Evolutionary conservation across 345 rosid species (phyloP).

Genomic region (Eucalyptus fibrosa): DNA sequence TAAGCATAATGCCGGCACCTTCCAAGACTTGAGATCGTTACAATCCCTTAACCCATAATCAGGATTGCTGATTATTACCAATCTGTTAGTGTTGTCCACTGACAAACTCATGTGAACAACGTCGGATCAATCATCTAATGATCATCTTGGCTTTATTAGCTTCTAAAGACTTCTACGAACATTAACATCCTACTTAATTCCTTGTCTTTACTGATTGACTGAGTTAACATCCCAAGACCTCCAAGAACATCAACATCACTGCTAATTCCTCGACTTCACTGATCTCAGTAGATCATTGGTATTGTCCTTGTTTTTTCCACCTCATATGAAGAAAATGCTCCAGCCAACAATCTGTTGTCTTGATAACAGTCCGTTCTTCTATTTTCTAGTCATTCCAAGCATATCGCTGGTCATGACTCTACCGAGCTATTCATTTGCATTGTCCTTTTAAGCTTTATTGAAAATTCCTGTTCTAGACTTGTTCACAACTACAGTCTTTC

Average conservation of each 20-base stretch:
- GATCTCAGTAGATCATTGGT: not conserved
- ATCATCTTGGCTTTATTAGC: not conserved
- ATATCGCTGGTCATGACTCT: not conserved
- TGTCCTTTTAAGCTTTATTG: too few species aligned
- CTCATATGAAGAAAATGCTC: not conserved
- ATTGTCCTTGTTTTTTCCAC: not conserved
- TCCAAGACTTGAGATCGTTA: not conserved
- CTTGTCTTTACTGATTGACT: not conserved
- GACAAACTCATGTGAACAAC: not conserved
- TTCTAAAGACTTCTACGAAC: not conserved
- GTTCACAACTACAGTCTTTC: too few species aligned
- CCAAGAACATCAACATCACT: too few species aligned
- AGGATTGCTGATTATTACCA: not conserved
- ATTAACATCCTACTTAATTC: not conserved
- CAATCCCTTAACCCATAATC: not conserved
- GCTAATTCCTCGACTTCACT: not conserved
- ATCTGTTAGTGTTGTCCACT: not conserved
- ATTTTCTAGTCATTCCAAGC: not conserved
- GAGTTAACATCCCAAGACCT: too few species aligned
- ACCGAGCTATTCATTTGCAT: not conserved
- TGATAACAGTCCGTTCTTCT: too few species aligned
- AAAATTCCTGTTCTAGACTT: too few species aligned
- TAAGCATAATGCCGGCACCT: not conserved
- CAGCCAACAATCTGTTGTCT: not conserved
- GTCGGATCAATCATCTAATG: not conserved